These are phyloP conservation scores for Rosa multiflora DNA, from an alignment of 306 rosid species.

Conservation along the genomic window DNA sequence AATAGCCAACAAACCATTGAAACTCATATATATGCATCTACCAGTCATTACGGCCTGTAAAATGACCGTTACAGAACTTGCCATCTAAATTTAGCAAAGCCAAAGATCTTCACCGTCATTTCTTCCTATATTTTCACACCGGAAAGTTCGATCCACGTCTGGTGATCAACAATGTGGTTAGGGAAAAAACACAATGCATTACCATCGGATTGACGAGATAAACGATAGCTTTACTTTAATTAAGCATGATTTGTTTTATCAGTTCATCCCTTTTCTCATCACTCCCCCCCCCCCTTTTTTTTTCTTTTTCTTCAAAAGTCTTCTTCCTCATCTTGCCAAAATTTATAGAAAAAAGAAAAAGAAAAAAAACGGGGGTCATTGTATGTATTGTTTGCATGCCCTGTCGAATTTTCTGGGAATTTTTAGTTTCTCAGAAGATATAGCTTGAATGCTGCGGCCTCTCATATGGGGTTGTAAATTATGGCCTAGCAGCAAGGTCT, in stretches of 20 bases:
- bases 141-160: constrained; percentile 48
- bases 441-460: neutral
- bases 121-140: constrained; percentile 31
- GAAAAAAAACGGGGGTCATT: neutral
- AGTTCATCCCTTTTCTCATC: constrained; percentile 35
- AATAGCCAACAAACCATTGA: constrained; percentile 8
- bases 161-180: constrained; percentile 38
- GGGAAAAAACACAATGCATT: constrained; percentile 31
- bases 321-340: constrained; percentile 1
- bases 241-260: constrained; percentile 37
- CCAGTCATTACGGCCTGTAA: constrained; percentile 13
- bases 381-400: neutral
- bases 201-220: constrained; percentile 44
- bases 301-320: constrained; percentile 22
- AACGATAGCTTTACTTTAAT: constrained; percentile 46
- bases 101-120: neutral
- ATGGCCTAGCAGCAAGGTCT: neutral
- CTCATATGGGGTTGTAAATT: neutral
- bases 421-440: neutral
- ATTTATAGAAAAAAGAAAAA: constrained; percentile 11
- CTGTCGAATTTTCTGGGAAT: neutral
- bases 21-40: neutral
- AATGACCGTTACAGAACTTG: constrained; percentile 12
- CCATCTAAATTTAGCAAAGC: constrained; percentile 28
- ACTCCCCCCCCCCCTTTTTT: constrained; percentile 15